Evolutionary conservation across 306 rosid species (phyloP), one percentile per base, ranked within the genome.

Genomic region (Begonia loranthoides): DNA sequence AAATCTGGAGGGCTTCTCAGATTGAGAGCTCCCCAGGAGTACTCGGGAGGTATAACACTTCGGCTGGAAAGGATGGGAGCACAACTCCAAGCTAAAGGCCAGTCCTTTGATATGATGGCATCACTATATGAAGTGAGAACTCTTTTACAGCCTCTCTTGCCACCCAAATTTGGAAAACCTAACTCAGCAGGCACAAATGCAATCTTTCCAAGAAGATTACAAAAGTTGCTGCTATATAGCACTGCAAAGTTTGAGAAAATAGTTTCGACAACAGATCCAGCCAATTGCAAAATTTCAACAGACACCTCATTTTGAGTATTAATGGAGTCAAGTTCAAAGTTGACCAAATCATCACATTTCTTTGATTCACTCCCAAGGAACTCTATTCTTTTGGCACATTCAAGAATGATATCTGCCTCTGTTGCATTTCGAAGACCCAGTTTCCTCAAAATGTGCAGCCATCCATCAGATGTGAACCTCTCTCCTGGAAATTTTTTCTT

Each of bases 31-130:
- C 83, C 87, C 97, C 97, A 89, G 34, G 97, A 66, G 69, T 84
- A 89, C 68, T 85, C 90, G 0, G 97, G 97, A 67, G 95, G 97
- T 59, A 74, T 68, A 64, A 63, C 50, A 43, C 70, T 70, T 69
- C 76, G 88, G 62, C 55, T 79, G 16, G 85, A 76, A 48, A 89
- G 79, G 71, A 89, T 89, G 59, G 97, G 94, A 74, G 84, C 75
- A 74, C 79, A 79, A 69, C 94, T 89, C 97, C 97, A 89, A 60
- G 84, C 97, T 58, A 89, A 70, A 53, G 90, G 87, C 97, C 97
- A 85, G 66, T 89, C 97, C 72, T 78, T 89, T 40, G 72, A 74
- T 64, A 85, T 59, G 66, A 89, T 85, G 53, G 87, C 94, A 70
- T 82, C 90, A 56, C 64, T 70, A 65, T 89, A 89, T 13, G 97